Conservation (phyloP, 2,329 filamentous ascomycete species). For the Drechmeria coniospora region DNA sequence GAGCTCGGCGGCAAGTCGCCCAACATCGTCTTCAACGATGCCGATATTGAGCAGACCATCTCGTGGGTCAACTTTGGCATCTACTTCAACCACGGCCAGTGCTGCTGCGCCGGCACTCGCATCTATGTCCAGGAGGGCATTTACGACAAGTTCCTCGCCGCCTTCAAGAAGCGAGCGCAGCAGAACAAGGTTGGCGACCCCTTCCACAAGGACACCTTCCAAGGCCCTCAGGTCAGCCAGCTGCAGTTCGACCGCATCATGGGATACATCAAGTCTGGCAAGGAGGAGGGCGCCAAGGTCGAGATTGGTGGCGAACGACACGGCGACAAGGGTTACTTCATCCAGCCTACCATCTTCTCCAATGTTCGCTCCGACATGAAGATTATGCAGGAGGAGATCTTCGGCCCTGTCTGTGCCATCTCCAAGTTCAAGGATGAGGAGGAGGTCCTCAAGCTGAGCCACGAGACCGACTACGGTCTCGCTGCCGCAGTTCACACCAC, state of each 20-base stretch:
- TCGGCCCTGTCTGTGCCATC: constrained; percentile 73
- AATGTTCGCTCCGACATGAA: constrained; percentile 72
- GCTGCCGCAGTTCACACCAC: constrained; percentile 72
- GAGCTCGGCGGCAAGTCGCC: constrained; percentile 70
- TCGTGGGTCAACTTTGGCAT: constrained; percentile 63
- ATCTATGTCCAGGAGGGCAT: constrained; percentile 76
- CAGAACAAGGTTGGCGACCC: constrained; percentile 73
- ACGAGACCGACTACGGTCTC: constrained; percentile 66
- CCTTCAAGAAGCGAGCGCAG: constrained; percentile 62
- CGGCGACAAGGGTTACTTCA: constrained; percentile 73
- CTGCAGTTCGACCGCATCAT: constrained; percentile 83
- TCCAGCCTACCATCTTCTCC: constrained; percentile 81
- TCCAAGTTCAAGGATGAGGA: constrained; percentile 75
- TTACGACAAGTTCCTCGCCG: constrained; percentile 72
- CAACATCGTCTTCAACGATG: constrained; percentile 67
- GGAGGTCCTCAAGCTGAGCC: constrained; percentile 60
- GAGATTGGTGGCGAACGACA: constrained; percentile 39
- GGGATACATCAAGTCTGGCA: constrained; percentile 57
- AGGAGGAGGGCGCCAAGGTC: constrained; percentile 43
- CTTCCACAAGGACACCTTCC: constrained; percentile 66
- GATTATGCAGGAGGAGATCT: constrained; percentile 87
- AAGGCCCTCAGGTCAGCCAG: constrained; percentile 75
- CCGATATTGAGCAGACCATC: constrained; percentile 62
- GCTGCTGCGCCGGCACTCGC: constrained; percentile 63
- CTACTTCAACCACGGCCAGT: constrained; percentile 50